Evolutionary conservation across 176 grass and related monocot genomes (phyloP).

Genomic region (Avena eriantha): DNA sequence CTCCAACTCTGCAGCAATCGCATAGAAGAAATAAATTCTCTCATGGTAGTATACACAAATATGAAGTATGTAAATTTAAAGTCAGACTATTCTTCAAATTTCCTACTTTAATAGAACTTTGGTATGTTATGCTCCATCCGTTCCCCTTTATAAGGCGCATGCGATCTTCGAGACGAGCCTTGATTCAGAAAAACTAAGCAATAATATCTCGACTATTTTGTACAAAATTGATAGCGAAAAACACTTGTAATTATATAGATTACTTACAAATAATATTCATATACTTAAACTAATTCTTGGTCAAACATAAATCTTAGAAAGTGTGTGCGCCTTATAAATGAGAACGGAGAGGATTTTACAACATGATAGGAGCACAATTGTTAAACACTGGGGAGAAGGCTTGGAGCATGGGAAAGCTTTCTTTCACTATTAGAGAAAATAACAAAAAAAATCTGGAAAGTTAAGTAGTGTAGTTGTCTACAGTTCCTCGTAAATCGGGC

Average conservation of each 20-base stretch:
- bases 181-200: no score
- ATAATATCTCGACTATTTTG: no score
- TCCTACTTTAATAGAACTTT: conserved; percentile 28
- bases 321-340: no score
- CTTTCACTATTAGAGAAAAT: conserved; percentile 11
- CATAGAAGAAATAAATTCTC: conserved; percentile 37
- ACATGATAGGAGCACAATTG: conserved; percentile 31
- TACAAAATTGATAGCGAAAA: no score
- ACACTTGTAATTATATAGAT: no score
- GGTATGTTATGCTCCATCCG: neutral
- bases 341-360: neutral
- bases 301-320: no score
- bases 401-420: conserved; percentile 20
- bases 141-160: no score
- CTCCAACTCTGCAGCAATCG: conserved; percentile 83
- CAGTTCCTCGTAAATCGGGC: neutral
- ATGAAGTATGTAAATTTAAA: neutral
- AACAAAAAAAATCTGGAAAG: neutral
- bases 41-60: conserved; percentile 26
- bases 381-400: conserved; percentile 13
- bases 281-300: no score
- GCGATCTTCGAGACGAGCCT: no score
- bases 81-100: neutral
- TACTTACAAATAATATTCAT: no score
- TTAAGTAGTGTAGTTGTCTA: conserved; percentile 18